Conservation (phyloP, 805 yeast genomes). For the Groenewaldozyma tartarivorans region DNA sequence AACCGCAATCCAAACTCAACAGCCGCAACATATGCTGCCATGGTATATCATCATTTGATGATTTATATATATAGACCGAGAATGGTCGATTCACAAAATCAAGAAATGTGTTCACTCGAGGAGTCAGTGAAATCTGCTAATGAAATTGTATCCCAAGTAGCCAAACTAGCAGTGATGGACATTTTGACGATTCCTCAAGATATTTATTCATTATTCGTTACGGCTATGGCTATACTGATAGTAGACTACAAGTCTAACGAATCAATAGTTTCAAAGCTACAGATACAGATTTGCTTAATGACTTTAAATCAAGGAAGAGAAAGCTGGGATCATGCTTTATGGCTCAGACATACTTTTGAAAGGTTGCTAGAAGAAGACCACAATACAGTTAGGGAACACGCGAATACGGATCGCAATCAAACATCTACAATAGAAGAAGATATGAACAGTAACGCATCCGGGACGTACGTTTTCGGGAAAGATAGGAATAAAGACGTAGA, state of each 20-base stretch:
- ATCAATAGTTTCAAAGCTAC: slow-evolving; percentile 1
- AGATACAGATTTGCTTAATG: slow-evolving; percentile 11
- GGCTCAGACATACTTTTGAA: slow-evolving; percentile 6
- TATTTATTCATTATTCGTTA: slow-evolving; percentile 6
- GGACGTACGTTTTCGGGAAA: no score
- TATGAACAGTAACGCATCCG: no score
- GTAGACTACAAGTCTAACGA: slow-evolving; percentile 1
- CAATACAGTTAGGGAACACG: no score
- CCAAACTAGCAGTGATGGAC: slow-evolving; percentile 3
- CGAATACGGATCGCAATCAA: no score
- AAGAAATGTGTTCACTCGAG: slow-evolving; percentile 8
- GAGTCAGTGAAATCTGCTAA: slow-evolving; percentile 8
- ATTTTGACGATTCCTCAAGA: slow-evolving; percentile 7
- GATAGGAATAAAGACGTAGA: no score
- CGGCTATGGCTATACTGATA: slow-evolving; percentile 9
- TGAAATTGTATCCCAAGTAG: slow-evolving; percentile 2
- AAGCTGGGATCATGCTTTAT: slow-evolving; percentile 13
- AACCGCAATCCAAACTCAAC: background rate
- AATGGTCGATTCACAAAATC: slow-evolving; percentile 4
- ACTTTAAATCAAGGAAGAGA: slow-evolving; percentile 9
- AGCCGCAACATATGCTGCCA: slow-evolving; percentile 4
- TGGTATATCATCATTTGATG: slow-evolving; percentile 9
- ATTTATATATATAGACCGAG: slow-evolving; percentile 9
- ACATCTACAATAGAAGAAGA: no score
- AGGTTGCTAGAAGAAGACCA: background rate